phyloP scores from a whole-genome alignment of 2,329 filamentous ascomycete species.

The Xylaria sp. region DNA sequence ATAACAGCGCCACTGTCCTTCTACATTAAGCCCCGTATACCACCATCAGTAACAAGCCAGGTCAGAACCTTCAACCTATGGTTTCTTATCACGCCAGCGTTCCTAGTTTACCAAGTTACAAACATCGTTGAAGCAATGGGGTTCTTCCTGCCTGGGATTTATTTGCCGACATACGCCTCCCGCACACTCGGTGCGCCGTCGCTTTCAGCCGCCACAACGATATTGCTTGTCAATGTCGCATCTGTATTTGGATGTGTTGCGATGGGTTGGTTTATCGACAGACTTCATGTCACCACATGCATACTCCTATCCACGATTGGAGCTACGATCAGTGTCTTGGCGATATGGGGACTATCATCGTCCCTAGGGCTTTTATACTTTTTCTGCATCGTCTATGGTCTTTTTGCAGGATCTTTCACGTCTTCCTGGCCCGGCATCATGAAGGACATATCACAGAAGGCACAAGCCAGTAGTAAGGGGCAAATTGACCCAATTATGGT shows the following conservation, averaged over 20 bases:
- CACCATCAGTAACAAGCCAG: slow-evolving; percentile 53
- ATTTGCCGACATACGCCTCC: slow-evolving; percentile 67
- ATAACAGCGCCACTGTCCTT: slow-evolving; percentile 65
- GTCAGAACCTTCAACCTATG: slow-evolving; percentile 55
- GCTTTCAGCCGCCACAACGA: slow-evolving; percentile 64
- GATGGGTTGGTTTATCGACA: slow-evolving; percentile 68
- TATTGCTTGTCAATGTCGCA: slow-evolving; percentile 69
- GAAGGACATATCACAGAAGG: slow-evolving; percentile 53
- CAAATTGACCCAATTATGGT: slow-evolving; percentile 63
- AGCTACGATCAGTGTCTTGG: slow-evolving; percentile 64
- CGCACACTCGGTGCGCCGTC: slow-evolving; percentile 58
- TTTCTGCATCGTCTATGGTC: slow-evolving; percentile 71
- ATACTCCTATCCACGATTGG: slow-evolving; percentile 67
- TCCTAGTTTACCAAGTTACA: slow-evolving; percentile 66
- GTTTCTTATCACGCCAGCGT: slow-evolving; percentile 64
- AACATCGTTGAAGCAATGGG: slow-evolving; percentile 69
- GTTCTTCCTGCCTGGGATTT: slow-evolving; percentile 72
- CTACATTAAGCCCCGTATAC: slow-evolving; percentile 66
- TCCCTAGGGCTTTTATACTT: slow-evolving; percentile 64
- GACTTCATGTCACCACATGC: slow-evolving; percentile 63
- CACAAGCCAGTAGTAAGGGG: slow-evolving; percentile 35
- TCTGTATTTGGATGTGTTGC: slow-evolving; percentile 67
- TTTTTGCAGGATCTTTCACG: slow-evolving; percentile 72
- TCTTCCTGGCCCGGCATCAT: slow-evolving; percentile 70
- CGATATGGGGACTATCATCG: slow-evolving; percentile 70